Percentiles rank a stretch among this genome's conserved stretches.
Conservation (phyloP, 345 rosid genomes). For the Hypericum perforatum region DNA sequence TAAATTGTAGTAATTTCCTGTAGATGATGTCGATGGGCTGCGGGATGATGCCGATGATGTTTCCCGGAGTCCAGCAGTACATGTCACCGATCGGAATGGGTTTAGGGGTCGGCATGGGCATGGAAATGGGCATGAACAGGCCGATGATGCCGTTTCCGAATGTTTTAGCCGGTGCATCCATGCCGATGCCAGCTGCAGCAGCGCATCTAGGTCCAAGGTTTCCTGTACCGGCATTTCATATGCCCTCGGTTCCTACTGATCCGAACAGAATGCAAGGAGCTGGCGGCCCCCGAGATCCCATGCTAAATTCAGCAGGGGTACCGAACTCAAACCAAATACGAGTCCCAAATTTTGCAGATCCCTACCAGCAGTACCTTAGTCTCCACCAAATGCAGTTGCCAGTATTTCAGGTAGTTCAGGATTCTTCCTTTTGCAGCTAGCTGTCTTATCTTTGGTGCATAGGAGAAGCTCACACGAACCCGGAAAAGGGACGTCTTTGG, state of each 20-base stretch:
- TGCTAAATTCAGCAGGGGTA: constrained; percentile 24
- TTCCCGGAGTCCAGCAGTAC: constrained; percentile 54
- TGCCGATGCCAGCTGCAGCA: constrained; percentile 20
- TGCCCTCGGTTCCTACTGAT: constrained; percentile 44
- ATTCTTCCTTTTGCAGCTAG: neutral
- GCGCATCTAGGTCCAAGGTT: constrained; percentile 50
- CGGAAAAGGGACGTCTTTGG: no score
- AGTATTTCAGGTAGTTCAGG: constrained; percentile 37
- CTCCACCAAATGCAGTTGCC: constrained; percentile 49
- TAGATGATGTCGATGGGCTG: constrained; percentile 94
- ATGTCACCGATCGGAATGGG: constrained; percentile 15
- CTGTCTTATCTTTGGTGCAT: constrained; percentile 1
- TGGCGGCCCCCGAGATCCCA: constrained; percentile 34
- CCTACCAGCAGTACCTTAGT: constrained; percentile 55
- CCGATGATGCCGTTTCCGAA: constrained; percentile 74
- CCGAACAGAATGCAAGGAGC: constrained; percentile 39
- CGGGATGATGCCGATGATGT: constrained; percentile 70
- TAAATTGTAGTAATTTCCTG: constrained; percentile 16
- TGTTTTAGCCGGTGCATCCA: constrained; percentile 38
- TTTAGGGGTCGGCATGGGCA: constrained; percentile 22
- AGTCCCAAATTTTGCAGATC: constrained; percentile 41
- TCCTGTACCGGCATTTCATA: constrained; percentile 48
- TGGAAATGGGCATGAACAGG: constrained; percentile 37
- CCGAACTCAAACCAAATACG: constrained; percentile 36
- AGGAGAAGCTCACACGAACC: neutral